A percentile compares a stretch with the other conserved stretches of the same genome.
phyloP scores from a whole-genome alignment of 352 stramenopile genomes.

The Phytophthora gonapodyides region DNA sequence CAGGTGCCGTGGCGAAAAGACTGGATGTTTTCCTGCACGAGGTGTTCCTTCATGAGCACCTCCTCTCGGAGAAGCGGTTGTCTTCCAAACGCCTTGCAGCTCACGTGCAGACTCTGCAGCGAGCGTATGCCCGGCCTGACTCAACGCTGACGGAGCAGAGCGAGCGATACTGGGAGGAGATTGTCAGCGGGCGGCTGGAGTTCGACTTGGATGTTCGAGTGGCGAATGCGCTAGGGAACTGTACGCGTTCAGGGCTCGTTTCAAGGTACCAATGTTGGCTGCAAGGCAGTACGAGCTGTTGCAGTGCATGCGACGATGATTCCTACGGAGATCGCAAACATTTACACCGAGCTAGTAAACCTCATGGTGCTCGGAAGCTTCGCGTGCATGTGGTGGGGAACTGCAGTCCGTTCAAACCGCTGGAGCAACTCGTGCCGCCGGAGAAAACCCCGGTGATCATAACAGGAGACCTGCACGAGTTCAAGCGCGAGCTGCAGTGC shows the following conservation, averaged over 20 bases:
- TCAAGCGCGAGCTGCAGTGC: constrained; percentile 61
- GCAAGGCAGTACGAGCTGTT: constrained; percentile 37
- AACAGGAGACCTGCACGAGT: constrained; percentile 51
- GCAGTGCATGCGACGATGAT: constrained; percentile 9
- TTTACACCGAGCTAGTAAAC: constrained; percentile 11
- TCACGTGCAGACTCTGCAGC: constrained; percentile 54
- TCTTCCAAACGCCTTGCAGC: constrained; percentile 45
- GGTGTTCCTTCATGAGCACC: constrained; percentile 37
- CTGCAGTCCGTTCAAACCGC: constrained; percentile 57
- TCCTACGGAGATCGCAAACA: not conserved
- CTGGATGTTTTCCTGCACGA: constrained; percentile 69
- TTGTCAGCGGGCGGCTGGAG: constrained; percentile 57
- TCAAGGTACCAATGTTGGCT: constrained; percentile 65
- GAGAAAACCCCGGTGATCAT: constrained; percentile 63
- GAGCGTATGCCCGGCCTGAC: constrained; percentile 53
- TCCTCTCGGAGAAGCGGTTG: constrained; percentile 32
- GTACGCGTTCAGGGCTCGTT: constrained; percentile 46
- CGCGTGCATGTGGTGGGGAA: constrained; percentile 78
- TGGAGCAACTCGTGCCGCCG: constrained; percentile 60
- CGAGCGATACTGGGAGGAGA: constrained; percentile 78
- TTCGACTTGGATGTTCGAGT: constrained; percentile 67
- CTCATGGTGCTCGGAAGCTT: constrained; percentile 48
- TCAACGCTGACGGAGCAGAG: constrained; percentile 58
- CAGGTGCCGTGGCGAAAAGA: constrained; percentile 56
- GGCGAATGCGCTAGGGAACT: constrained; percentile 42